Evolutionary conservation across 495 filamentous ascomycete species (phyloP), one percentile per base, ranked within the genome.

Genomic region (Oidiodendron maius): DNA sequence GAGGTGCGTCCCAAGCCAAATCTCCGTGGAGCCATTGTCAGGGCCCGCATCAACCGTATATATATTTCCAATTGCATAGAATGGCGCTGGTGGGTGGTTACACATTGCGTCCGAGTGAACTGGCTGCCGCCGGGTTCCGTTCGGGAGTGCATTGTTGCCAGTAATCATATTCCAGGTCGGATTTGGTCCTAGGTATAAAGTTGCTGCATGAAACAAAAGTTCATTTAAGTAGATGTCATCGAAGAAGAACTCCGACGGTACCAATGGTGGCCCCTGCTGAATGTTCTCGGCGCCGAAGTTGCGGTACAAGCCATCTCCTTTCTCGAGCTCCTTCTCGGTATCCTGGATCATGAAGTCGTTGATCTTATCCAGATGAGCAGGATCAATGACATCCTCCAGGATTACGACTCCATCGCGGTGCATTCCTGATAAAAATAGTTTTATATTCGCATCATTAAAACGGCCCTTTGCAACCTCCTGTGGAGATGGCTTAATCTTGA

Each of bases 91-190:
- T 0, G 75, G 78, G 53, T 81, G 75, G 15, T 61, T 53, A 50
- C 76, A 78, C 54, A 78, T 74, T n/a, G 75, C 74, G 48, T 82
- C 79, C 4, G 68, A 69, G 55, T 82, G 79, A 21, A 69, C 67
- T 1, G 76, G 50, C 46, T 82, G 78, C 1, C 68, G 60, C 2
- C 57, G 55, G 1, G 73, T 70, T 0, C 59, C 57, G 1, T 81
- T 16, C 67, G 72, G 10, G 72, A 76, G 51, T 68, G 65, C 50
- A 81, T 80, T 10, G 69, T 68, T 58, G 71, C 63, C 48, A 64
- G 72, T 73, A 1, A 78, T 65, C 24, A 74, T 65, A 2, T 69
- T 73, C 1, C 69, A 71, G 22, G 76, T 71, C 5, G 71, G 64
- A 38, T 79, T 12, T 30, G 12, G 5, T 12, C 5, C 26, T 12